Conservation (phyloP, 805 yeast species). For the Metschnikowia kunwiensis region DNA sequence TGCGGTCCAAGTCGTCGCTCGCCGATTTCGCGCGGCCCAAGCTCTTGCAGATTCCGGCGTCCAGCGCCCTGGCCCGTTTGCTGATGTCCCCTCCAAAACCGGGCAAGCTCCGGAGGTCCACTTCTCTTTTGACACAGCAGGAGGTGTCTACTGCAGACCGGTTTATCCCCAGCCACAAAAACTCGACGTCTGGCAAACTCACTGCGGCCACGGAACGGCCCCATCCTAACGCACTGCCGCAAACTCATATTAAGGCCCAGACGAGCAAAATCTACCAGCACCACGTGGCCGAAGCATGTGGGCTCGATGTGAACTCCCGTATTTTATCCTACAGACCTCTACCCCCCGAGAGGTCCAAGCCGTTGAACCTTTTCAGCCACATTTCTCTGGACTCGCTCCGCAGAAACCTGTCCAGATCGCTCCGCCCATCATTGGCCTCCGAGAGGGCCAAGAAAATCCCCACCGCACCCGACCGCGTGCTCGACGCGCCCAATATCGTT, state of each 20-base stretch:
- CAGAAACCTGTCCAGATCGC: slow-evolving; percentile 24
- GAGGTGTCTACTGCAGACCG: slow-evolving; percentile 29
- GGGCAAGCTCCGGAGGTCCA: slow-evolving; percentile 18
- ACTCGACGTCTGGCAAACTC: slow-evolving; percentile 38
- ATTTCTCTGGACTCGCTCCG: slow-evolving; percentile 18
- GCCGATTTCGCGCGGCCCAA: slow-evolving; percentile 17
- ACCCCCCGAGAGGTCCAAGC: slow-evolving; percentile 62
- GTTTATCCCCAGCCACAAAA: slow-evolving; percentile 43
- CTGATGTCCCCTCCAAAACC: slow-evolving; percentile 21
- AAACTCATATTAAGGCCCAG: slow-evolving; percentile 53
- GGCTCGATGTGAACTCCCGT: slow-evolving; percentile 75
- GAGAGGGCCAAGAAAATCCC: slow-evolving; percentile 76
- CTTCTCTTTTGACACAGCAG: slow-evolving; percentile 15
- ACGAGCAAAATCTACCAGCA: slow-evolving; percentile 61
- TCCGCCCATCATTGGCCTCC: slow-evolving; percentile 51
- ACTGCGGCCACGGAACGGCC: slow-evolving; percentile 32
- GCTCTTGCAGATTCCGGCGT: slow-evolving; percentile 7
- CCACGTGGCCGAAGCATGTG: slow-evolving; percentile 93
- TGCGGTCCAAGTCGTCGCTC: slow-evolving; percentile 16
- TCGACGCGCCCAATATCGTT: slow-evolving; percentile 92
- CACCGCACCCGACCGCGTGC: slow-evolving; percentile 84
- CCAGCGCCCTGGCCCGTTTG: slow-evolving; percentile 5
- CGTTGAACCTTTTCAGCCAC: slow-evolving; percentile 32
- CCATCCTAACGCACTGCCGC: slow-evolving; percentile 49
- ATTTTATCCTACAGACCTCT: slow-evolving; percentile 83